phyloP scores from a whole-genome alignment of 768 basidiomycete genomes.

The Mycena galopus region DNA sequence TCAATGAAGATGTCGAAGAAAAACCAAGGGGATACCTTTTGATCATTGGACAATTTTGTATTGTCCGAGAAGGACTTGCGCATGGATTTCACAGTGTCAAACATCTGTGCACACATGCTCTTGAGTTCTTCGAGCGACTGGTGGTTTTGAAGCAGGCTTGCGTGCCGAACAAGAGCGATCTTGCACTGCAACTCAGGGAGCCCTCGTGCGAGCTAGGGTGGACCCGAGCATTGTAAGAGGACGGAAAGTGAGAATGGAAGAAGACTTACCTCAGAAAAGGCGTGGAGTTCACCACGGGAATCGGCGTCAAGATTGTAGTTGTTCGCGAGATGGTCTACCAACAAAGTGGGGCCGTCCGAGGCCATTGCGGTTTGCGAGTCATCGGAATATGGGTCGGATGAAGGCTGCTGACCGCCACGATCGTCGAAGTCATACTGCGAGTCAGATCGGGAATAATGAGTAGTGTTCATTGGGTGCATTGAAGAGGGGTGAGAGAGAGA shows the following conservation, averaged over 20 bases:
- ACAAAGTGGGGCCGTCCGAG: background rate
- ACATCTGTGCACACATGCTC: background rate
- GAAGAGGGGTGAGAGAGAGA: too few species aligned
- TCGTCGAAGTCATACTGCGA: too few species aligned
- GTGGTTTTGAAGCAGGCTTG: background rate
- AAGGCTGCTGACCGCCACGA: background rate
- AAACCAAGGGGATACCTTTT: too few species aligned
- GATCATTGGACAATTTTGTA: too few species aligned
- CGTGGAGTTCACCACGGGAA: background rate
- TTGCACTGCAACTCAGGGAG: background rate
- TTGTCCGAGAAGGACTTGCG: too few species aligned
- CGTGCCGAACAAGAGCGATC: background rate
- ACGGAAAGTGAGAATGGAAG: too few species aligned
- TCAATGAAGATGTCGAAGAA: too few species aligned
- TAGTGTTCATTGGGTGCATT: too few species aligned
- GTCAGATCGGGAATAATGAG: too few species aligned
- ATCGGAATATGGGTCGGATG: background rate
- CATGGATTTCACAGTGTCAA: too few species aligned
- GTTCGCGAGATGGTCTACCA: slow-evolving; percentile 8
- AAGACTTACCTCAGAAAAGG: slow-evolving; percentile 4
- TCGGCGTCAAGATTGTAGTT: background rate
- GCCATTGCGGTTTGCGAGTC: background rate
- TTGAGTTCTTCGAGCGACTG: background rate
- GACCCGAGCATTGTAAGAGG: too few species aligned
- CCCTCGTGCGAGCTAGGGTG: background rate